Evolutionary conservation across 441 rosid species (phyloP).

Genomic region (Adansonia gregorii): DNA sequence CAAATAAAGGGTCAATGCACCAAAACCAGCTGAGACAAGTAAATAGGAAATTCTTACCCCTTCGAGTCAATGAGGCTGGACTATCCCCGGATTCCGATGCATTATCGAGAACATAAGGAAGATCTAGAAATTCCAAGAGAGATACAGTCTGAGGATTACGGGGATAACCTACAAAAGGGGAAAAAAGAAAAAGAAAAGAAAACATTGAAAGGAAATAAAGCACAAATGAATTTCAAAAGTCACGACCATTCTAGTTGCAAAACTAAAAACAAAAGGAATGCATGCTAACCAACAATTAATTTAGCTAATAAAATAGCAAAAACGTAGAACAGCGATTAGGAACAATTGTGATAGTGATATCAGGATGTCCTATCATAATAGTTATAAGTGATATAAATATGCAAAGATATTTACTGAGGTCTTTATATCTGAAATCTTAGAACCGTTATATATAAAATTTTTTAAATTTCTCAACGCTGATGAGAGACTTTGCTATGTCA

Average conservation of each 20-base stretch:
- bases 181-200: neutral
- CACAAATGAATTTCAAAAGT: neutral
- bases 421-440: neutral
- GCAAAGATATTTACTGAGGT: neutral
- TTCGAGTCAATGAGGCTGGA: constrained; percentile 40
- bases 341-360: neutral
- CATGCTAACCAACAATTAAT: neutral
- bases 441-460: neutral
- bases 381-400: neutral
- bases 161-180: constrained; percentile 46
- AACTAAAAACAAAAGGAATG: neutral
- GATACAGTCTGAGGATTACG: constrained; percentile 81
- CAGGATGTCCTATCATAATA: neutral
- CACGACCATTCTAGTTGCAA: neutral
- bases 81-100: constrained; percentile 45
- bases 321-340: neutral
- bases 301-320: neutral
- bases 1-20: constrained; percentile 1
- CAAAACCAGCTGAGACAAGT: constrained; percentile 1
- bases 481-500: neutral
- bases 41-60: constrained; percentile 41
- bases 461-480: neutral
- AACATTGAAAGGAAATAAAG: neutral
- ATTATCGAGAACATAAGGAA: constrained; percentile 76
- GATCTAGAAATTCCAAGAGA: constrained; percentile 73